Percentiles rank a stretch among this genome's conserved stretches.
Evolutionary conservation across 768 basidiomycete genomes (phyloP).

Genomic region (Hericium coralloides): DNA sequence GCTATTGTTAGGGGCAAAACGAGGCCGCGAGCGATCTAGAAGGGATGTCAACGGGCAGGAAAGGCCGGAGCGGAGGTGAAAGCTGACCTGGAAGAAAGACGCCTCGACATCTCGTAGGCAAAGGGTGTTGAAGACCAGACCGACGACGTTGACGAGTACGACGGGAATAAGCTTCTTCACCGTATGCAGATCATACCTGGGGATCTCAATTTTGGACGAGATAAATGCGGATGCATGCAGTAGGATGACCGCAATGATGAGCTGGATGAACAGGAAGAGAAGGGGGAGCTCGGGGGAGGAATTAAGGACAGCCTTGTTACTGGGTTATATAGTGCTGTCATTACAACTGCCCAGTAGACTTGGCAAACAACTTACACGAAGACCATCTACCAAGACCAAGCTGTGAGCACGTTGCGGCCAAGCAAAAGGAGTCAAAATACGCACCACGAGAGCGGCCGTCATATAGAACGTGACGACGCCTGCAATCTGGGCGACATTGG

Average conservation of each 20-base stretch:
- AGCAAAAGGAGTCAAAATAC: constrained; percentile 20
- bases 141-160: constrained; percentile 60
- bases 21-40: constrained; percentile 75
- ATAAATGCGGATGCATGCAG: constrained; percentile 46
- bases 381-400: constrained; percentile 32
- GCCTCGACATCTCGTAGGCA: constrained; percentile 75
- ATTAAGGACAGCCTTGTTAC: constrained; percentile 71
- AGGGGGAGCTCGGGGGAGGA: constrained; percentile 58
- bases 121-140: constrained; percentile 71
- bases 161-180: constrained; percentile 56
- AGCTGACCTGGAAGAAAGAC: constrained; percentile 64
- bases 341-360: constrained; percentile 3
- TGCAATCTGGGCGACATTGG: constrained; percentile 43
- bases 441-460: constrained; percentile 61
- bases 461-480: constrained; percentile 77
- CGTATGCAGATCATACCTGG: constrained; percentile 38
- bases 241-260: constrained; percentile 58
- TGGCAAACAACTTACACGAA: constrained; percentile 29
- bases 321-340: constrained; percentile 18
- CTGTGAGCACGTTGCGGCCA: not conserved
- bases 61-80: not conserved
- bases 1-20: constrained; percentile 76
- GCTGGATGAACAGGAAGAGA: constrained; percentile 57
- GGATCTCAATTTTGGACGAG: constrained; percentile 45
- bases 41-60: not conserved